Base-by-base conservation (phyloP, 768 basidiomycete species). In the Lyophyllum semitale region DNA sequence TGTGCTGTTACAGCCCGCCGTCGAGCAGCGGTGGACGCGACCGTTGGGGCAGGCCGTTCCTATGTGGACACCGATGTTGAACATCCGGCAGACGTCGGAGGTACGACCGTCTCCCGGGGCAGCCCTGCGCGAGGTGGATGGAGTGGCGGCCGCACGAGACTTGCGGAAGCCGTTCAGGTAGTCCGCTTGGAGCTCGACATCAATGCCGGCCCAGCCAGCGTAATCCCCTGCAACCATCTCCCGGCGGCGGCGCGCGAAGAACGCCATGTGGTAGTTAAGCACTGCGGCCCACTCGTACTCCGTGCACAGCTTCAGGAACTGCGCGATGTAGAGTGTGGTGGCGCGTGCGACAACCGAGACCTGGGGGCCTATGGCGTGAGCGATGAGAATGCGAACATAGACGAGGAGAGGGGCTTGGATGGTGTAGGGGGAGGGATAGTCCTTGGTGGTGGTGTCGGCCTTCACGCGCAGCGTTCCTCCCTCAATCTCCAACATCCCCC, bases 271-370 rank as follows among this genome's bases (percentile, higher is more conserved):
- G 47, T 51, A 51, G 15, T 3, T 20, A 11, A 30, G 22, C 2
- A 51, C 50, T 2, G 41, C 29, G 20, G 33, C 1, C 44, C 44
- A 53, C 18, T 53, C 26, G 41, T 51, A 51, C 26, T 51, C 40
- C 8, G 3, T n/a, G 6, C 30, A 18, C 3, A 51, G 29, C 25
- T 51, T n/a, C 3, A 27, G 18, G 11, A 51, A 40, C 29, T 51
- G 41, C 1, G 41, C n/a, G 7, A 20, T n/a, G 50, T 51, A 51
- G 1, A 20, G 4, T 4, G 8, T 43, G 40, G 43, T 43, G 27
- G n/a, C 40, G n/a, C 12, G 12, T 3, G 41, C 20, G 23, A 42
- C 26, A 8, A 11, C 9, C 4, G 22, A 12, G 6, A 25, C 25
- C 23, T 49, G 22, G 32, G 35, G 35, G 35, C n/a, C n/a, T n/a